Conservation (phyloP, 2,329 filamentous ascomycete species). For the Cordyceps farinosa region DNA sequence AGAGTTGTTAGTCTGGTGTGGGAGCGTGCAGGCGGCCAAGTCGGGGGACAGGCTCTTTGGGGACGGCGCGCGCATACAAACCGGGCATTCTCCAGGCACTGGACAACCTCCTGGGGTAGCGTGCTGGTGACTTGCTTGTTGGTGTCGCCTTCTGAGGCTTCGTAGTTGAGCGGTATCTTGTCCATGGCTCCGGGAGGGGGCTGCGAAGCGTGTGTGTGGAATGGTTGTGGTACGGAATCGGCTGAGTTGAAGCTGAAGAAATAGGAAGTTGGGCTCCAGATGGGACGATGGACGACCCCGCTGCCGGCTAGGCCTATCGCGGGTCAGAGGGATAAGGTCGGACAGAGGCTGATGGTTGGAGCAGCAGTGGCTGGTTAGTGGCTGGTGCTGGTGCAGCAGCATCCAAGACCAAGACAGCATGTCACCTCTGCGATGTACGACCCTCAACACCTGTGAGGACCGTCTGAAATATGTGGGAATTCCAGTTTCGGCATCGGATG, state of each 20-base stretch:
- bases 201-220: neutral
- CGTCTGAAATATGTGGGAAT: no score
- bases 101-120: slow-evolving; percentile 79
- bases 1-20: neutral
- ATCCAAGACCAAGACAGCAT: no score
- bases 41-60: slow-evolving; percentile 13
- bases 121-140: slow-evolving; percentile 65
- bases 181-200: slow-evolving; percentile 40
- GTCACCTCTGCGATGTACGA: no score
- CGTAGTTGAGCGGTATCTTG: slow-evolving; percentile 69
- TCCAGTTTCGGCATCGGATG: no score
- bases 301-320: slow-evolving; percentile 2
- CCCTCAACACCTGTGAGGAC: no score
- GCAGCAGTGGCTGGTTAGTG: neutral
- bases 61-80: slow-evolving; percentile 61
- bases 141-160: slow-evolving; percentile 69
- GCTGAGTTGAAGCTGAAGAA: neutral
- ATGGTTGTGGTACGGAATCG: neutral
- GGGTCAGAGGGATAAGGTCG: neutral
- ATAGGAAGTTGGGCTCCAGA: neutral
- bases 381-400: neutral
- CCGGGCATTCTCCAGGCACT: slow-evolving; percentile 89
- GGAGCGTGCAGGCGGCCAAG: neutral
- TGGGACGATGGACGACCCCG: slow-evolving; percentile 5
- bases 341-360: neutral